Evolutionary conservation across 2,329 filamentous ascomycete species (phyloP), one percentile per base, ranked within the genome.

Genomic region (Cladophialophora yegresii): DNA sequence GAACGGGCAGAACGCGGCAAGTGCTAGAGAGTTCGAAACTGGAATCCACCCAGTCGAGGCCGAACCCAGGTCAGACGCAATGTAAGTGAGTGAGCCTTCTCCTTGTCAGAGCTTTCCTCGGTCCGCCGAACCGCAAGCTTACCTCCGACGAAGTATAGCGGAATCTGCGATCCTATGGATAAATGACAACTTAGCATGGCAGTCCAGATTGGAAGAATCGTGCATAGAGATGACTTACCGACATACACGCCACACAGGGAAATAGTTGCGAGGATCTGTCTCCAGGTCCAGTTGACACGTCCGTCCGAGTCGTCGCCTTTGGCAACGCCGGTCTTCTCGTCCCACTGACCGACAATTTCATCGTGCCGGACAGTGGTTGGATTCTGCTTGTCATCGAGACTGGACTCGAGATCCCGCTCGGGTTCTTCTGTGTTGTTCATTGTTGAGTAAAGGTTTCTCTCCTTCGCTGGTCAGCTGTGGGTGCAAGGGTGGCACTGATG

Each of bases 151-250:
- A 69, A 67, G 36, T 69, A 69, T 9, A 69, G 64, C 6, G 64
- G 64, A 26, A 69, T 67, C 62, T 69, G 67, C 13, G 67, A 69
- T 20, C 67, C 67, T 65, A 82, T 83, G 83, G 83, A 86, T n/a
- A 86, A 75, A 59, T 87, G 83, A 2, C 82, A 81, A 81, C 85
- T 85, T 22, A 60, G 33, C 28, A 56, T n/a, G n/a, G 9, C n/a
- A 20, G 22, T 50, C 40, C 9, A 22, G 9, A 32, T 28, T 36
- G 23, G n/a, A 32, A 30, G 26, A 5, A n/a, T 12, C 33, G 16
- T 10, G n/a, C 10, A 22, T 26, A 26, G 16, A 12, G 26, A 23
- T 22, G 6, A 57, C 62, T 51, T 28, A 65, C 63, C 63, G 8
- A 61, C 58, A 23, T 65, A 65, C 23, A 65, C 57, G 22, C 57